Conservation (phyloP, 2,329 filamentous ascomycete species). For the Xylaria digitata region DNA sequence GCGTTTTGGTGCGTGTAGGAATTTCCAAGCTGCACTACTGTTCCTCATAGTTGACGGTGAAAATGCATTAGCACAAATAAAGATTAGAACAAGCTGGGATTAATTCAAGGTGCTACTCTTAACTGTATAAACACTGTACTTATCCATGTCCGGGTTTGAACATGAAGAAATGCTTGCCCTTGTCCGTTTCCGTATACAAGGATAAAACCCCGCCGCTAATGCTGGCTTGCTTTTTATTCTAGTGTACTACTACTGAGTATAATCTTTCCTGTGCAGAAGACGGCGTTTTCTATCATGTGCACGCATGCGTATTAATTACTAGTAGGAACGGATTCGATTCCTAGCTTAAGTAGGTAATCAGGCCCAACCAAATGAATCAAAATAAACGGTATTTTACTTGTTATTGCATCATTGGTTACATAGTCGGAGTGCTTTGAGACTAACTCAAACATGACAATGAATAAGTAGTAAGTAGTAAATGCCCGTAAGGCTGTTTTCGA, state of each 20-base stretch:
- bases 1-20: not conserved
- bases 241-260: too few relatives aligned
- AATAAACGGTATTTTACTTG: too few relatives aligned
- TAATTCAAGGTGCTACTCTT: not conserved
- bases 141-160: not conserved
- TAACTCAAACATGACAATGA: not conserved
- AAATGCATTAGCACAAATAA: not conserved
- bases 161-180: too few relatives aligned
- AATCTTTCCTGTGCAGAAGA: too few relatives aligned
- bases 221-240: too few relatives aligned
- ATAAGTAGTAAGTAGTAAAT: not conserved
- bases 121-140: slow-evolving; percentile 4
- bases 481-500: slow-evolving; percentile 1
- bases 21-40: slow-evolving; percentile 10
- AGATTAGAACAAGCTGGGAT: not conserved
- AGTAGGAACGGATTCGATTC: not conserved
- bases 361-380: too few relatives aligned
- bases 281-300: too few relatives aligned
- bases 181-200: not conserved
- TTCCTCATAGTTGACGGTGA: slow-evolving; percentile 1
- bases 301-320: too few relatives aligned
- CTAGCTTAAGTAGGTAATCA: not conserved
- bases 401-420: too few relatives aligned
- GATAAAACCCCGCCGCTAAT: not conserved
- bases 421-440: not conserved